These are phyloP conservation scores for Mucor saturninus DNA, from an alignment of 371 early-diverging fungal species.

Conservation along the genomic window DNA sequence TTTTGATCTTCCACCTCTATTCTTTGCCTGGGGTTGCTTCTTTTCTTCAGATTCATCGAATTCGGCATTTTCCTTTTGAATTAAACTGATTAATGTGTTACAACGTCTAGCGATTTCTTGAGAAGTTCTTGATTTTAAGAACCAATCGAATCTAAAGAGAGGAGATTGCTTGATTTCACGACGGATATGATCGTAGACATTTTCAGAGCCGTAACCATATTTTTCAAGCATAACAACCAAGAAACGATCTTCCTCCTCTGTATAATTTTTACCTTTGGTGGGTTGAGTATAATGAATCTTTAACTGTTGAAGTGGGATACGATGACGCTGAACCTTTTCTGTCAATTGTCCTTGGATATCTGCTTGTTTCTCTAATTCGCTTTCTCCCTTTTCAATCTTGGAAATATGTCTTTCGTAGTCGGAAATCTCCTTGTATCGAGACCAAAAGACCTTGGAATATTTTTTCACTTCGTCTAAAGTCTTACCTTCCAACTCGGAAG, in stretches of 20 bases:
- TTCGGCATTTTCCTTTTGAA: constrained; percentile 67
- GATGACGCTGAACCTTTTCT: constrained; percentile 72
- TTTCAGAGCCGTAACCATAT: constrained; percentile 89
- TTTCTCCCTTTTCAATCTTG: constrained; percentile 90
- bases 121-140: constrained; percentile 91
- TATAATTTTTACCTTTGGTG: constrained; percentile 88
- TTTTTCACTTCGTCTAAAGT: constrained; percentile 81
- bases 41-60: constrained; percentile 52
- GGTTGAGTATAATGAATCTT: constrained; percentile 81
- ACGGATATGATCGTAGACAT: constrained; percentile 90
- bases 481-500: constrained; percentile 89
- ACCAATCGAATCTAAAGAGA: constrained; percentile 97
- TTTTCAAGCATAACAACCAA: constrained; percentile 88
- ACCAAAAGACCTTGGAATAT: constrained; percentile 90
- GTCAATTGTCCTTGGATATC: constrained; percentile 84
- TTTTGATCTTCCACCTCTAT: constrained; percentile 24
- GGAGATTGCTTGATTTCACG: constrained; percentile 84
- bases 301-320: constrained; percentile 85
- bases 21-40: constrained; percentile 33
- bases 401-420: constrained; percentile 88
- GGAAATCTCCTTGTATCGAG: constrained; percentile 79
- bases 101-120: constrained; percentile 83
- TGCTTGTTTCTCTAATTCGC: constrained; percentile 73
- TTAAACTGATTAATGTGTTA: constrained; percentile 71
- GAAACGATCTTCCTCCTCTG: constrained; percentile 97